Evolutionary conservation across 1,139 yeast species (phyloP), one percentile per base, ranked within the genome.

Genomic region (Candida frijolesensis): DNA sequence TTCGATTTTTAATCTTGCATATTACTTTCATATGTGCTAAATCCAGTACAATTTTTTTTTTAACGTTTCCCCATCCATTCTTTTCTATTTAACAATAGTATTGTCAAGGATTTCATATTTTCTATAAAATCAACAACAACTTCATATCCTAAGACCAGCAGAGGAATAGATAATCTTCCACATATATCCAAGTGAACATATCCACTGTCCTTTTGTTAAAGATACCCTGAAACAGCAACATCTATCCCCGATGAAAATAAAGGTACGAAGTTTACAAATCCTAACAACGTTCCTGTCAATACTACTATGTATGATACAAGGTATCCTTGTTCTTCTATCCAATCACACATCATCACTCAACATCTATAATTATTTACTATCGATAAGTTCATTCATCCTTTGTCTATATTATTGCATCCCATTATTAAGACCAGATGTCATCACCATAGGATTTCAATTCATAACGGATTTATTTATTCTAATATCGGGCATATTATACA

Each of bases 401-500:
- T 22, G 49, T 12, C n/a, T 41, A 34, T 51, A 35, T 29, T 22
- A 29, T 10, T 35, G 51, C 8, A 30, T 47, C 7, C 48, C 48
- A 16, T 35, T 51, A 25, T n/a, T 49, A 25, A 35, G 34, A 22
- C 29, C 39, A 16, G 47, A 46, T 33, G n/a, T 42, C 6, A 15
- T 49, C 11, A 32, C 47, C 25, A 45, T 50, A 10, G 12, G 39
- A 32, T 8, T 48, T 10, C 60, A 60, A 40, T 15, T 52, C 12
- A 11, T 57, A 14, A 32, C 55, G 8, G 56, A 59, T 7, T 19
- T 53, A 5, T 58, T 62, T 42, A 57, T 64, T 51, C 48, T 59
- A 35, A 58, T 57, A 38, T 52, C 60, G 6, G 68, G 68, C 2
- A 56, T 62, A 54, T 47, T 55, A 45, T 53, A 44, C 29, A 47